Evolutionary conservation across 768 basidiomycete genomes (phyloP).

Genomic region (Tricholoma furcatifolium): DNA sequence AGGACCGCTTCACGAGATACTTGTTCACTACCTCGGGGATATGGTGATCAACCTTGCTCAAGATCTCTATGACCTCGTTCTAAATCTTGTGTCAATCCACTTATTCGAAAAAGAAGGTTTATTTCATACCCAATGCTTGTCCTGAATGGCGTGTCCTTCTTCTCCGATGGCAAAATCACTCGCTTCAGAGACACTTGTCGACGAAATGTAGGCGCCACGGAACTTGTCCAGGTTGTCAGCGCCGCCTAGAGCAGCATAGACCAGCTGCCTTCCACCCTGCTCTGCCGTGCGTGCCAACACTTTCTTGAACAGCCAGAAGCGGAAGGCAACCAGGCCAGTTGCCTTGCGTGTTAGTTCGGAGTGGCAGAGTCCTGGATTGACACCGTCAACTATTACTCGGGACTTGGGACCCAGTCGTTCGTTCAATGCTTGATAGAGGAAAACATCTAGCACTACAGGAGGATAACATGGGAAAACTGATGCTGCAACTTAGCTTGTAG

Average conservation of each 20-base stretch:
- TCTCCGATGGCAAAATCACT: neutral
- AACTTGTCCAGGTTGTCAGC: slow-evolving; percentile 5
- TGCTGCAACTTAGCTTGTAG: neutral
- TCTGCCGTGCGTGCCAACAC: slow-evolving; percentile 22
- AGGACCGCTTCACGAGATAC: neutral
- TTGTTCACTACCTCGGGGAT: neutral
- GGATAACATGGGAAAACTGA: neutral
- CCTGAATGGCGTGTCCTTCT: slow-evolving; percentile 3
- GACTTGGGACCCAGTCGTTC: slow-evolving; percentile 21
- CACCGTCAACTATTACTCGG: slow-evolving; percentile 30
- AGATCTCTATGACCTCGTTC: slow-evolving; percentile 9
- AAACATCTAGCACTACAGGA: slow-evolving; percentile 25
- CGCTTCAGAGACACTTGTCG: slow-evolving; percentile 7
- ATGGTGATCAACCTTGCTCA: slow-evolving; percentile 7
- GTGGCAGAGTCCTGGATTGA: slow-evolving; percentile 40
- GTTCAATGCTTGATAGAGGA: slow-evolving; percentile 29
- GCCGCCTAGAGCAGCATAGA: slow-evolving; percentile 12
- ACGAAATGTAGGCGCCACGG: slow-evolving; percentile 13
- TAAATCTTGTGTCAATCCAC: no score
- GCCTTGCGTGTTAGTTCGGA: slow-evolving; percentile 32
- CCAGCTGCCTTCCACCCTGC: slow-evolving; percentile 14
- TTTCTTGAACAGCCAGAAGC: slow-evolving; percentile 22
- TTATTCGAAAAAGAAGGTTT: no score
- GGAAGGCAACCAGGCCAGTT: slow-evolving; percentile 11
- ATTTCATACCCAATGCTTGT: slow-evolving; percentile 11